Conservation (phyloP, 306 rosid genomes). For the Vachellia collinsii region DNA sequence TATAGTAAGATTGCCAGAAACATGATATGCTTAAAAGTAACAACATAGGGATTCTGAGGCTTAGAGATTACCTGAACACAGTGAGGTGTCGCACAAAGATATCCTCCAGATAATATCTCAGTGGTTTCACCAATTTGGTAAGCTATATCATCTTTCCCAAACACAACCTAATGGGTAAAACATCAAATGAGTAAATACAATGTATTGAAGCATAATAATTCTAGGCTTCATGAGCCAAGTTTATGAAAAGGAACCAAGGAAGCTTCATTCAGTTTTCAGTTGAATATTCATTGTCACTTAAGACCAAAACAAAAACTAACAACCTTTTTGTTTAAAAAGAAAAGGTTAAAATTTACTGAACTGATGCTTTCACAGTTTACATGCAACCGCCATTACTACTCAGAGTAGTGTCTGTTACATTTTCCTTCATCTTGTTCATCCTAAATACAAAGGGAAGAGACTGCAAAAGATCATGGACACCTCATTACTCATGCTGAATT, state of each 20-base stretch:
- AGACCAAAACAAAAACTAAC: constrained; percentile 1
- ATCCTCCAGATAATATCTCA: constrained; percentile 85
- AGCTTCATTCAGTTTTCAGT: neutral
- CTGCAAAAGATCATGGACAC: neutral
- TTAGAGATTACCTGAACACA: constrained; percentile 73
- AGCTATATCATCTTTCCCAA: constrained; percentile 84
- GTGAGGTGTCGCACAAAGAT: constrained; percentile 97
- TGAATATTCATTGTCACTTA: neutral
- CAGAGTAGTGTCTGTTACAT: constrained; percentile 8
- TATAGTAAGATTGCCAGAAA: constrained; percentile 3
- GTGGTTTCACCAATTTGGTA: constrained; percentile 97
- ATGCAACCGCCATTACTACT: constrained; percentile 11
- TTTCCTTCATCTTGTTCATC: neutral
- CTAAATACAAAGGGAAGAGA: neutral
- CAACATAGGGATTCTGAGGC: neutral
- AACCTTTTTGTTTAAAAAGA: neutral
- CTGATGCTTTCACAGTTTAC: constrained; percentile 27
- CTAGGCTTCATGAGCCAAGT: constrained; percentile 16
- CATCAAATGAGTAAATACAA: constrained; percentile 20
- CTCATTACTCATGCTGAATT: too few relatives aligned
- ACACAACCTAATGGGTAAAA: constrained; percentile 64
- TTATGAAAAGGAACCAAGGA: neutral
- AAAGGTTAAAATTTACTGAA: neutral
- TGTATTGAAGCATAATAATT: constrained; percentile 18
- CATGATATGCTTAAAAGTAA: neutral